These are phyloP conservation scores for Tuber brumale DNA, from an alignment of 495 filamentous ascomycete species.

Conservation along the genomic window DNA sequence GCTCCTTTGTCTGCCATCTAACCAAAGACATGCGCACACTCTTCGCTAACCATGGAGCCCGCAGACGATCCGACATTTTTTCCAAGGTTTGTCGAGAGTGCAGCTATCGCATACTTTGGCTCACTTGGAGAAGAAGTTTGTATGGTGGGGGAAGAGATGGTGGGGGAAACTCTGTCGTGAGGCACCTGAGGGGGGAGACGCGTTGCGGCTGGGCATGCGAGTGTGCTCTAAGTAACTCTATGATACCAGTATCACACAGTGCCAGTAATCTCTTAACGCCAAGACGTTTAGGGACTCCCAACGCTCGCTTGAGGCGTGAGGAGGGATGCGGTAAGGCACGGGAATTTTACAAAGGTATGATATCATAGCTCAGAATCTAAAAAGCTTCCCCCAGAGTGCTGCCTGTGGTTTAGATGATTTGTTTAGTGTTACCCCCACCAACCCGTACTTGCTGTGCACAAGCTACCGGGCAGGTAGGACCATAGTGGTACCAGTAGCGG, in stretches of 20 bases:
- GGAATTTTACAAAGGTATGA: background rate
- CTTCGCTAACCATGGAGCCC: background rate
- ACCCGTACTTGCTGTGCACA: too few species aligned
- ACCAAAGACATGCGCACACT: background rate
- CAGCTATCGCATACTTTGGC: background rate
- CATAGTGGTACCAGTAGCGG: too few species aligned
- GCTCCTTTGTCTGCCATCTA: background rate
- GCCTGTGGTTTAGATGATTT: too few species aligned
- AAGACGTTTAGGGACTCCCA: background rate
- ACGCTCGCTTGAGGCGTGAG: background rate
- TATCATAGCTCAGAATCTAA: too few species aligned
- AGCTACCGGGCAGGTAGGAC: too few species aligned
- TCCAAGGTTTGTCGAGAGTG: background rate
- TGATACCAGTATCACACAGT: background rate
- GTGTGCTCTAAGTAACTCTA: background rate
- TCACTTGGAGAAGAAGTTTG: background rate
- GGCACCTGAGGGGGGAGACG: background rate
- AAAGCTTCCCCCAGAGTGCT: too few species aligned
- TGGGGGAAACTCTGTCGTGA: background rate
- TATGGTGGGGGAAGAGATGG: background rate
- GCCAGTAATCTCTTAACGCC: background rate
- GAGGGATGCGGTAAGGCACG: too few species aligned
- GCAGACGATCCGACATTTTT: background rate
- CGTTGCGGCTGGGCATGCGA: background rate
- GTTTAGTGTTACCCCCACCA: too few species aligned